Percentiles rank a stretch among this genome's conserved stretches.
These are phyloP conservation scores for Flaveria trinervia DNA, from an alignment of 129 eudicot genomes.

Conservation along the genomic window DNA sequence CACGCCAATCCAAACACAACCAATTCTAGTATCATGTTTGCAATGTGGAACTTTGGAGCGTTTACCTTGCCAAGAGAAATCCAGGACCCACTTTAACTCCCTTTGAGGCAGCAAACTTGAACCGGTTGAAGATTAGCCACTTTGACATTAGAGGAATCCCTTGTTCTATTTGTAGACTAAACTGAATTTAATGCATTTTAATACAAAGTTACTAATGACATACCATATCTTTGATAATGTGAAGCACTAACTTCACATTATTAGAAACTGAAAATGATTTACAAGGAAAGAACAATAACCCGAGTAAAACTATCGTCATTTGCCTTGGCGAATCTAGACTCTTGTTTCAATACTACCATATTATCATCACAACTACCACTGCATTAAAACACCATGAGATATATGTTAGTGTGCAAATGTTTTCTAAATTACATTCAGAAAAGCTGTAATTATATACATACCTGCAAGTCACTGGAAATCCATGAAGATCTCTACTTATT, in stretches of 20 bases:
- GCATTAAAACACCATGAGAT: conserved; percentile 34
- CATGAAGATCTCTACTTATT: conserved; percentile 83
- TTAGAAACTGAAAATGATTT: not conserved
- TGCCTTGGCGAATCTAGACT: conserved; percentile 85
- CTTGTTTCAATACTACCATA: conserved; percentile 87
- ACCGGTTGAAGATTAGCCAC: conserved; percentile 89
- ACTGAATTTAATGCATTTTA: conserved; percentile 46
- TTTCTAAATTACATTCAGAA: conserved; percentile 1
- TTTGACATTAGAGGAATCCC: conserved; percentile 84
- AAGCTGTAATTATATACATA: conserved; percentile 18
- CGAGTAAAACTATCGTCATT: conserved; percentile 72
- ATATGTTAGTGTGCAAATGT: not conserved
- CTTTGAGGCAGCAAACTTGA: conserved; percentile 84
- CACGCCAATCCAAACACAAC: not conserved
- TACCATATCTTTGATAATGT: not conserved
- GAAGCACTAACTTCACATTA: conserved; percentile 7
- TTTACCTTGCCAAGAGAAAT: conserved; percentile 84
- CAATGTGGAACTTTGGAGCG: no score
- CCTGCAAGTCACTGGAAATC: conserved; percentile 95
- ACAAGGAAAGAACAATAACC: conserved; percentile 44
- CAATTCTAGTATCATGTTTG: not conserved
- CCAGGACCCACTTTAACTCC: conserved; percentile 85
- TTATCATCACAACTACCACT: conserved; percentile 84
- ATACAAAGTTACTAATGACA: conserved; percentile 2
- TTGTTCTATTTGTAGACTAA: conserved; percentile 89